Conservation (phyloP, 768 basidiomycete species). For the Piloderma croceum region DNA sequence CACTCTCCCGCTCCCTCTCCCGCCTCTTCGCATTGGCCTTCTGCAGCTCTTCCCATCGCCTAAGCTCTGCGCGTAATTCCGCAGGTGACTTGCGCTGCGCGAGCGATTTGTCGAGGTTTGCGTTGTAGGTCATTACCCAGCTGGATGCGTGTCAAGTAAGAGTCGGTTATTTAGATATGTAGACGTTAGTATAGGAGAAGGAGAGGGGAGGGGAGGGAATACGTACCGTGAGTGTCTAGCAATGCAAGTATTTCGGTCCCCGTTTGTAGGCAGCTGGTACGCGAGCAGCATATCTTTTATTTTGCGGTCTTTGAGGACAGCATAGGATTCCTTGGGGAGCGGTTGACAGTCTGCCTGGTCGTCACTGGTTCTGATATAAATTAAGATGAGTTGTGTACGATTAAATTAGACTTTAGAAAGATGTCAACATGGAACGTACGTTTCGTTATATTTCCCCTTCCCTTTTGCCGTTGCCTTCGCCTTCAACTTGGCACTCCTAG, state of each 20-base stretch:
- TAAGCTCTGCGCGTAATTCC: slow-evolving; percentile 49
- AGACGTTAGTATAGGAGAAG: slow-evolving; percentile 1
- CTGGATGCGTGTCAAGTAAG: slow-evolving; percentile 25
- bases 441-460: too few species aligned
- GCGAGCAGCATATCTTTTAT: slow-evolving; percentile 51
- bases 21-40: slow-evolving; percentile 25
- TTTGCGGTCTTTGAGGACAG: slow-evolving; percentile 54
- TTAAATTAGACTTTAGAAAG: too few species aligned
- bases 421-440: too few species aligned
- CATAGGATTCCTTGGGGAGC: slow-evolving; percentile 62
- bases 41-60: slow-evolving; percentile 51
- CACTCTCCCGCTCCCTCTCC: slow-evolving; percentile 33
- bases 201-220: neutral
- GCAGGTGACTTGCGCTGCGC: slow-evolving; percentile 39
- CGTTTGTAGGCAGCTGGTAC: slow-evolving; percentile 44
- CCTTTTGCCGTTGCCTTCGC: too few species aligned
- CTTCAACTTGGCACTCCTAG: too few species aligned
- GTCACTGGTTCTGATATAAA: too few species aligned
- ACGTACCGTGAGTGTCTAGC: slow-evolving; percentile 56
- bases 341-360: too few species aligned
- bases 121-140: slow-evolving; percentile 67
- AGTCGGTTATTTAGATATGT: neutral
- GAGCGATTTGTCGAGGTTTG: slow-evolving; percentile 57
- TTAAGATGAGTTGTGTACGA: too few species aligned
- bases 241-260: slow-evolving; percentile 47